phyloP scores from a whole-genome alignment of 192 early-diverging fungal species.

The Martensiomyces pterosporus region DNA sequence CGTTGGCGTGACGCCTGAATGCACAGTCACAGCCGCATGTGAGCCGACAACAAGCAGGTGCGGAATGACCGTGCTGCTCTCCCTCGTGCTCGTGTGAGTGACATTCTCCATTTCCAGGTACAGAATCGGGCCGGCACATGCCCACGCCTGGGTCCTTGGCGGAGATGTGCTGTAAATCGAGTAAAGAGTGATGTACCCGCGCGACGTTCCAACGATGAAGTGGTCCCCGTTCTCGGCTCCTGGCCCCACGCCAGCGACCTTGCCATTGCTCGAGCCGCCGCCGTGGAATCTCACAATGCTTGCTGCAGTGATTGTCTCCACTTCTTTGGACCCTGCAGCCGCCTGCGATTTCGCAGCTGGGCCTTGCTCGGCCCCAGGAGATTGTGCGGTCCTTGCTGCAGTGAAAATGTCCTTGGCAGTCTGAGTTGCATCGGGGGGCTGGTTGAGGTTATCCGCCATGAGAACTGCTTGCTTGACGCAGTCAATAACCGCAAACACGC shows the following conservation, averaged over 20 bases:
- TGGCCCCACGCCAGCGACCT: background rate
- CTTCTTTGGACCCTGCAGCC: background rate
- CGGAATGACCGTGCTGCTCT: background rate
- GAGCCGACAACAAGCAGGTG: constrained; percentile 9
- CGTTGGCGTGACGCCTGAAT: constrained; percentile 1
- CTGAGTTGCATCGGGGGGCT: constrained; percentile 2
- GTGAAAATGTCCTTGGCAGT: constrained; percentile 10
- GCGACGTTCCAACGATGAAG: background rate
- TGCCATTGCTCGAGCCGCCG: background rate
- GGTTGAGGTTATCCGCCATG: constrained; percentile 38
- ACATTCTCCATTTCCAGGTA: background rate
- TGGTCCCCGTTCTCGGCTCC: background rate
- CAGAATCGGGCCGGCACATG: background rate
- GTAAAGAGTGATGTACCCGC: background rate
- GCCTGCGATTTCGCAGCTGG: too few relatives aligned
- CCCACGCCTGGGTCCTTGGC: background rate
- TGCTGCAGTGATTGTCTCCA: background rate
- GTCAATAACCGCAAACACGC: constrained; percentile 37
- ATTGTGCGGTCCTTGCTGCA: background rate
- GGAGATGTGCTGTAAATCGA: background rate
- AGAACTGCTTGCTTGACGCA: constrained; percentile 19
- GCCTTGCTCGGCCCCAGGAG: background rate
- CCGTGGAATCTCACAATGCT: background rate
- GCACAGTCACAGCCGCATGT: constrained; percentile 4
- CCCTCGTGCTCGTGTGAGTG: background rate